phyloP scores from a whole-genome alignment of 2,329 filamentous ascomycete genomes.

The Aspergillus pseudoterreus region DNA sequence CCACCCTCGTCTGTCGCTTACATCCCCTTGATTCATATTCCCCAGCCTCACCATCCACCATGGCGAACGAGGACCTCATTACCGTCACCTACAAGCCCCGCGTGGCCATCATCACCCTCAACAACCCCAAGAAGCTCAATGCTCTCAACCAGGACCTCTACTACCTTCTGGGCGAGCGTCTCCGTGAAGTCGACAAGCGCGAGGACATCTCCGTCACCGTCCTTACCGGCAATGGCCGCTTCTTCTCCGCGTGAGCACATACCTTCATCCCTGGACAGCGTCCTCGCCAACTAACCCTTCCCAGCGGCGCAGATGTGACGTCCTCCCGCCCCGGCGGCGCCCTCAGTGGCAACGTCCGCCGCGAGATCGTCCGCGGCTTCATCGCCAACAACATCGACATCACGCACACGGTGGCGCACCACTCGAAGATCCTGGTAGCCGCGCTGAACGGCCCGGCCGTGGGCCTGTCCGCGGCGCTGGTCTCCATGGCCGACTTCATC shows the following conservation, averaged over 20 bases:
- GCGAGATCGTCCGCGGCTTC: constrained; percentile 67
- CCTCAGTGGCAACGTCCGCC: constrained; percentile 41
- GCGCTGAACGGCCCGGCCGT: constrained; percentile 90
- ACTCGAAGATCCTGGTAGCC: constrained; percentile 88
- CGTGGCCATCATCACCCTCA: constrained; percentile 80
- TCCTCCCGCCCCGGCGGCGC: constrained; percentile 46
- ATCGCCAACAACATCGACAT: constrained; percentile 84
- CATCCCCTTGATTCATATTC: neutral
- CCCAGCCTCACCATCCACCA: neutral
- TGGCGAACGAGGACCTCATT: constrained; percentile 45
- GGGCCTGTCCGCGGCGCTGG: constrained; percentile 79
- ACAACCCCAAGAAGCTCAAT: constrained; percentile 82
- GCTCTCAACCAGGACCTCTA: constrained; percentile 70
- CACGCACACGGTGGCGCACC: constrained; percentile 84
- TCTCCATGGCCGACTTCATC: constrained; percentile 85
- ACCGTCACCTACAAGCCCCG: constrained; percentile 63
- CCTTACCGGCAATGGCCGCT: constrained; percentile 72
- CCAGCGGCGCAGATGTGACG: constrained; percentile 75
- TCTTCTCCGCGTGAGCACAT: constrained; percentile 77
- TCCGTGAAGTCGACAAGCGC: constrained; percentile 73
- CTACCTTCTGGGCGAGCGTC: constrained; percentile 67
- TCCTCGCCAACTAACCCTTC: neutral
- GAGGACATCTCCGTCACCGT: constrained; percentile 83
- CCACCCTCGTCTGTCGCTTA: neutral
- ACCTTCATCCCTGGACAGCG: neutral